phyloP scores from a whole-genome alignment of 495 filamentous ascomycete genomes.

The Lophiostoma macrostomum region DNA sequence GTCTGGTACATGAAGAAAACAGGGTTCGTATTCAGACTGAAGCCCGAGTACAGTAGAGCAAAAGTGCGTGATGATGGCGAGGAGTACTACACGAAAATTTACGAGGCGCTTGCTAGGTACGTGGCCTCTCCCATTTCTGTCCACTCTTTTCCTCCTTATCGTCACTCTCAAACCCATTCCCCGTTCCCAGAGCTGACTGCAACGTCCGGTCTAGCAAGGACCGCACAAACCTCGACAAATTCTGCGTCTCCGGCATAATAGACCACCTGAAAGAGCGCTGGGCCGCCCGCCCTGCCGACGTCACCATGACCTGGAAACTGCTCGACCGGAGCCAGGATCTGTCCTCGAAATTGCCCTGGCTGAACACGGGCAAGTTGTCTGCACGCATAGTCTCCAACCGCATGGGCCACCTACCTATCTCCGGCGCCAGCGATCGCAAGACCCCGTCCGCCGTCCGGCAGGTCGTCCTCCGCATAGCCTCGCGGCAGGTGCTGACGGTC shows the following conservation, averaged over 20 bases:
- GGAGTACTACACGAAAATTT: neutral
- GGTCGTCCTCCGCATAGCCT: conserved; percentile 67
- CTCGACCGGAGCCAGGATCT: neutral
- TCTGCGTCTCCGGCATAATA: neutral
- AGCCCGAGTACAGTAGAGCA: neutral
- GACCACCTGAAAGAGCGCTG: neutral
- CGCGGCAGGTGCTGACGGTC: conserved; percentile 51
- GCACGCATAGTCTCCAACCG: neutral
- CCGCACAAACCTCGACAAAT: neutral
- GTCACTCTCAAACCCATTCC: neutral
- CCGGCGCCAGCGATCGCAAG: neutral
- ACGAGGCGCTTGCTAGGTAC: conserved; percentile 3
- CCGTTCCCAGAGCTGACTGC: neutral
- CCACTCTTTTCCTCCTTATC: conserved; percentile 56
- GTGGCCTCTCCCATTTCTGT: conserved; percentile 55
- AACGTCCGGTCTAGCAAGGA: neutral
- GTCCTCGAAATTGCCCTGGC: too few species aligned
- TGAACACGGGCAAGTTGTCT: too few species aligned
- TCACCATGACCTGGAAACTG: neutral
- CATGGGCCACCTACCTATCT: conserved; percentile 39
- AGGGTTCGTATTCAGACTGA: too few species aligned
- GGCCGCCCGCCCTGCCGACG: neutral
- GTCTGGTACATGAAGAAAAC: too few species aligned
- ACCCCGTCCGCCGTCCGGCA: conserved; percentile 59
- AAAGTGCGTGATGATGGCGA: neutral